Evolutionary conservation across 345 rosid species (phyloP).

Genomic region (Dimocarpus longan): DNA sequence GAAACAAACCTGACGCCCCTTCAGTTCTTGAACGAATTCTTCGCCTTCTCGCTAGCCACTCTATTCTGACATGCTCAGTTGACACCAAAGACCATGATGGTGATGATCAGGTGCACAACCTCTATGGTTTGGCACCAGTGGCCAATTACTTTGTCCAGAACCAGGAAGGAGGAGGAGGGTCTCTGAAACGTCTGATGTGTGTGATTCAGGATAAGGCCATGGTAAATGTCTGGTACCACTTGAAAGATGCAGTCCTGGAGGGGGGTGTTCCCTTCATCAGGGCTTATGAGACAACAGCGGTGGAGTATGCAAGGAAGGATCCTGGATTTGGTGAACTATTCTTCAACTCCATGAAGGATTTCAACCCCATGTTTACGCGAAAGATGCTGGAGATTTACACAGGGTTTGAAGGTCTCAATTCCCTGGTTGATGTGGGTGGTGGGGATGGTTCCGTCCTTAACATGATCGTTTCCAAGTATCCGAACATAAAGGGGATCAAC

Average conservation of each 20-base stretch:
- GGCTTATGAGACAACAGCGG: constrained; percentile 34
- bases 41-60: constrained; percentile 43
- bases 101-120: constrained; percentile 4
- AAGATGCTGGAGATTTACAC: constrained; percentile 41
- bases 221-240: constrained; percentile 33
- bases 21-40: constrained; percentile 40
- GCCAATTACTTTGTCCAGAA: constrained; percentile 34
- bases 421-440: constrained; percentile 57
- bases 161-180: constrained; percentile 33
- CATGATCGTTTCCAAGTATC: constrained; percentile 45
- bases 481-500: constrained; percentile 50
- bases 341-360: constrained; percentile 39
- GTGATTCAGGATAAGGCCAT: constrained; percentile 29
- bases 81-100: neutral
- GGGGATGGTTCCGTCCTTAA: constrained; percentile 56
- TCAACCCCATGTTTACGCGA: constrained; percentile 40
- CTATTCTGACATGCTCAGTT: constrained; percentile 32
- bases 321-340: constrained; percentile 37
- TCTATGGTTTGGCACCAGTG: constrained; percentile 39
- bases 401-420: constrained; percentile 43
- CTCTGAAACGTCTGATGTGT: constrained; percentile 21
- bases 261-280: constrained; percentile 48
- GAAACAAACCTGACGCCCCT: constrained; percentile 24
- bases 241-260: constrained; percentile 48
- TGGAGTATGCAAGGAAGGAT: constrained; percentile 35